Evolutionary conservation across 108 stramenopile genomes (phyloP).

Genomic region (Pinguiococcus pyrenoidosus): DNA sequence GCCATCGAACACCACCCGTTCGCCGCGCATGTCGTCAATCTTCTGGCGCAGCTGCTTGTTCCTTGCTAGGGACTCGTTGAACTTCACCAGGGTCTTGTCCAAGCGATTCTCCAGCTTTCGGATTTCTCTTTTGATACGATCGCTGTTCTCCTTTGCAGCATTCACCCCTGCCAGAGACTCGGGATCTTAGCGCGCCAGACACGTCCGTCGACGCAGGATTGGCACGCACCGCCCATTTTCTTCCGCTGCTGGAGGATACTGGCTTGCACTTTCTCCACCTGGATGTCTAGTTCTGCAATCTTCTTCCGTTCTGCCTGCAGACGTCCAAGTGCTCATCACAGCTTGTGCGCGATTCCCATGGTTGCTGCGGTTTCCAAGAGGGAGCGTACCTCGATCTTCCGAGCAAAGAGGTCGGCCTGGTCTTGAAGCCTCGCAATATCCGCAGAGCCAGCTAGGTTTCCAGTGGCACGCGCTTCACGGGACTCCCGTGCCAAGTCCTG

Average conservation of each 20-base stretch:
- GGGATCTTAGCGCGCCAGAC: no score
- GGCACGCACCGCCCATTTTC: constrained; percentile 47
- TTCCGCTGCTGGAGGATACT: constrained; percentile 33
- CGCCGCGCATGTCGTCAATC: constrained; percentile 39
- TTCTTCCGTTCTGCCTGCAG: constrained; percentile 9
- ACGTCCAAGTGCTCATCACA: no score
- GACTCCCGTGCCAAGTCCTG: constrained; percentile 28
- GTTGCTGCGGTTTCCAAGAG: constrained; percentile 2
- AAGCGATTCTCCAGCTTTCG: constrained; percentile 39
- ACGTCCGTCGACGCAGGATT: no score
- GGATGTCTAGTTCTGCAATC: constrained; percentile 32
- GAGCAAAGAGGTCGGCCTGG: constrained; percentile 37
- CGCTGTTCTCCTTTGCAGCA: constrained; percentile 43
- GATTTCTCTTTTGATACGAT: constrained; percentile 42
- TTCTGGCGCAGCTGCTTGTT: constrained; percentile 38
- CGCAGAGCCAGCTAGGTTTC: constrained; percentile 5
- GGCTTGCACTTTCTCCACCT: constrained; percentile 22
- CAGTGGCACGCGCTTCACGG: constrained; percentile 22
- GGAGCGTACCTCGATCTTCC: constrained; percentile 42
- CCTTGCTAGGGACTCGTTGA: constrained; percentile 38
- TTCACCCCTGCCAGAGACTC: no score
- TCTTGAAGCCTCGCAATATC: constrained; percentile 34
- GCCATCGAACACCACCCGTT: constrained; percentile 43
- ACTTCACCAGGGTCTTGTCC: constrained; percentile 41
- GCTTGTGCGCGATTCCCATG: no score